phyloP scores from a whole-genome alignment of 495 filamentous ascomycete species.

The Penicillium manginii region DNA sequence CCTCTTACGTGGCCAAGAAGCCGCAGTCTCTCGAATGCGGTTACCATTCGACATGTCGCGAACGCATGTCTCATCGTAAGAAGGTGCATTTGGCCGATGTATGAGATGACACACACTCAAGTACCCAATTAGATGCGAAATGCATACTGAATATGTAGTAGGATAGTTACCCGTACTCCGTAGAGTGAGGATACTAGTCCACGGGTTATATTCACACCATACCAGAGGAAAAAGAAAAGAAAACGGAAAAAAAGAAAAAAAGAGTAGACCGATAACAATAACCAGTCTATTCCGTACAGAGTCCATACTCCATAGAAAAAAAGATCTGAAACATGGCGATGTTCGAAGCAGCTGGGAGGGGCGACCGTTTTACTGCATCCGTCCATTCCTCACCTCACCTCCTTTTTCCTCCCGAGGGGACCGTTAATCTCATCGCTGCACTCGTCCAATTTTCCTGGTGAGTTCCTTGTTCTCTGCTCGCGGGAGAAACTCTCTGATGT shows the following conservation, averaged over 20 bases:
- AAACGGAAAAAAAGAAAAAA: no score
- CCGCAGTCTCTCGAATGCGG: constrained; percentile 12
- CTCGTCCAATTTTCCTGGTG: background rate
- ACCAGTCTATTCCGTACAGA: no score
- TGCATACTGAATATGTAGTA: no score
- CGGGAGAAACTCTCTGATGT: background rate
- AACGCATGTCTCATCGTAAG: constrained; percentile 21
- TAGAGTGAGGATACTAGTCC: no score
- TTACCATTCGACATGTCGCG: constrained; percentile 23
- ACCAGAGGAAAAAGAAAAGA: no score
- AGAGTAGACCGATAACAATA: no score
- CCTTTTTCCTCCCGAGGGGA: constrained; percentile 11
- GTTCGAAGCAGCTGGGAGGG: constrained; percentile 4
- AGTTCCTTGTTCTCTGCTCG: background rate
- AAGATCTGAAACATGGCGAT: constrained; percentile 24
- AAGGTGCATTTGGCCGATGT: background rate
- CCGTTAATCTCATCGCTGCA: constrained; percentile 6
- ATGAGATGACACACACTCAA: background rate
- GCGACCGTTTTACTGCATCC: constrained; percentile 23
- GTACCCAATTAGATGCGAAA: no score
- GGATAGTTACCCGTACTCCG: no score
- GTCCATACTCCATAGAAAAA: background rate
- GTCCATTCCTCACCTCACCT: constrained; percentile 26
- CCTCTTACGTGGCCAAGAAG: constrained; percentile 28
- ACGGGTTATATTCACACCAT: no score